Evolutionary conservation across 331 rosid genomes (phyloP).

Genomic region (Dryas integrifolia): DNA sequence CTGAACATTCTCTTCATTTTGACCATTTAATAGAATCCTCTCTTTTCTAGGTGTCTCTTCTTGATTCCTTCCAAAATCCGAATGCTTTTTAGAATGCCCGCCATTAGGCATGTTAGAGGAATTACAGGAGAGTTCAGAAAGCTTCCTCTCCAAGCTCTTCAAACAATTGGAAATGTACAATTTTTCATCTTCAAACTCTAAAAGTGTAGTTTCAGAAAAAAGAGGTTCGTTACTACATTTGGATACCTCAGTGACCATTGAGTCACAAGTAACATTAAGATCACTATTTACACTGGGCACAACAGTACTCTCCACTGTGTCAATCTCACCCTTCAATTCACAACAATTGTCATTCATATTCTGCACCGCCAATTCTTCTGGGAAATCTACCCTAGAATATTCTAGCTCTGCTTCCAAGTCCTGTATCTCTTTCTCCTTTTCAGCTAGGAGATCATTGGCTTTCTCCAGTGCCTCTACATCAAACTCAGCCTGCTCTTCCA

Average conservation of each 20-base stretch:
- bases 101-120: constrained; percentile 24
- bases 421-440: constrained; percentile 73
- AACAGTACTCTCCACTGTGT: constrained; percentile 23
- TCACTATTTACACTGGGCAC: constrained; percentile 20
- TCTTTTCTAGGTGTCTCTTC: constrained; percentile 34
- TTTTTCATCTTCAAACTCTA: constrained; percentile 70
- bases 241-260: constrained; percentile 32
- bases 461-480: constrained; percentile 77
- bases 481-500: constrained; percentile 97
- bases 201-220: constrained; percentile 31
- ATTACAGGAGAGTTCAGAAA: constrained; percentile 36
- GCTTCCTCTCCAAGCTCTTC: constrained; percentile 58
- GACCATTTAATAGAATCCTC: constrained; percentile 35
- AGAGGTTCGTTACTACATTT: constrained; percentile 30
- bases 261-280: constrained; percentile 18
- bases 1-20: constrained; percentile 34
- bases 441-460: constrained; percentile 66
- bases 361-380: constrained; percentile 26
- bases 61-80: constrained; percentile 27
- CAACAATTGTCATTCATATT: constrained; percentile 18
- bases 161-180: constrained; percentile 53
- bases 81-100: constrained; percentile 30
- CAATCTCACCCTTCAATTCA: constrained; percentile 34
- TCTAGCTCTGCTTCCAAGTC: constrained; percentile 85
- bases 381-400: constrained; percentile 36